phyloP scores from a whole-genome alignment of 805 yeast genomes.

The Candida insectalens region DNA sequence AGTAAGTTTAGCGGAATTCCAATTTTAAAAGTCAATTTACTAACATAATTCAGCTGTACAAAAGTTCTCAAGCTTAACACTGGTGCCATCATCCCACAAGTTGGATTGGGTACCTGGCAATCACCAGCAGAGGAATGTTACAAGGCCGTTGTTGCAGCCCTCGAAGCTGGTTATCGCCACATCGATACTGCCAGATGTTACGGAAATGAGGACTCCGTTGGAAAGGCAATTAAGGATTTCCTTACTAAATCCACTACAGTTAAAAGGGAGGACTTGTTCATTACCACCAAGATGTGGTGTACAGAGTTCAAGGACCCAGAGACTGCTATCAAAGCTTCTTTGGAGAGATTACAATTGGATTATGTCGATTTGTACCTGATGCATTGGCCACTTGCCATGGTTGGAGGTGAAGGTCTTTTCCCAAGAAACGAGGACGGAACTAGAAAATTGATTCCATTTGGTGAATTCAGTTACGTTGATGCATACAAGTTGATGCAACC shows the following conservation, averaged over 20 bases:
- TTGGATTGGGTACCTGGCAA: slow-evolving; percentile 15
- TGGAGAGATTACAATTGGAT: slow-evolving; percentile 41
- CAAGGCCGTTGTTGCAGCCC: slow-evolving; percentile 49
- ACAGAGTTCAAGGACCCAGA: slow-evolving; percentile 29
- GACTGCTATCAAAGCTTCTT: slow-evolving; percentile 39
- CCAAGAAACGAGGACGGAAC: slow-evolving; percentile 27
- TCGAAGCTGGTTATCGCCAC: slow-evolving; percentile 62
- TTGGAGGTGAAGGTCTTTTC: slow-evolving; percentile 27
- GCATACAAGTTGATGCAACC: slow-evolving; percentile 64
- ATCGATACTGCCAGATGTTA: slow-evolving; percentile 71
- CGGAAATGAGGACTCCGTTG: slow-evolving; percentile 48
- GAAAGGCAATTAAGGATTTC: slow-evolving; percentile 43
- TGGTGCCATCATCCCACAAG: slow-evolving; percentile 25
- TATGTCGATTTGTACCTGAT: slow-evolving; percentile 58
- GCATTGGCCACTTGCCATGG: slow-evolving; percentile 53
- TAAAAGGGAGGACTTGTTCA: slow-evolving; percentile 45
- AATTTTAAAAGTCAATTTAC: too few relatives aligned
- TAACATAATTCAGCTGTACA: slow-evolving; percentile 5
- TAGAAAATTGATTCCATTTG: slow-evolving; percentile 22
- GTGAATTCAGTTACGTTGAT: slow-evolving; percentile 33
- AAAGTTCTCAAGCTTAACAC: slow-evolving; percentile 4
- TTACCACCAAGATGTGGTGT: slow-evolving; percentile 58
- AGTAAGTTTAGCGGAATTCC: too few relatives aligned
- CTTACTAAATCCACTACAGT: slow-evolving; percentile 40
- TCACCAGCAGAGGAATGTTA: slow-evolving; percentile 33